Percentiles rank a stretch among this genome's conserved stretches.
Evolutionary conservation across 2,329 filamentous ascomycete species (phyloP).

Genomic region (Coniochaeta sp.): DNA sequence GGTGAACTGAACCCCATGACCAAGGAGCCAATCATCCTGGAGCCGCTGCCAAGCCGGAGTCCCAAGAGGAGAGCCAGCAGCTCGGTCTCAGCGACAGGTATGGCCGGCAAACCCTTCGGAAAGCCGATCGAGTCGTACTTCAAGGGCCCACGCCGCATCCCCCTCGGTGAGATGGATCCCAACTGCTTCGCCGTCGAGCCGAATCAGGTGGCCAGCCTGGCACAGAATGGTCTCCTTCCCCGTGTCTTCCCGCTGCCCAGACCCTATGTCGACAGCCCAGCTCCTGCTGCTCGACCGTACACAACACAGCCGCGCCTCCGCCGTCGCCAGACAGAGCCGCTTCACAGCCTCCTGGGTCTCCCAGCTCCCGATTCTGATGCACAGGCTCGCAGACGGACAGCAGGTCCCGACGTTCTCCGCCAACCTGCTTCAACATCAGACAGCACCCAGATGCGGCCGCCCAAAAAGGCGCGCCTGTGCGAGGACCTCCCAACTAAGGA

Average conservation of each 20-base stretch:
- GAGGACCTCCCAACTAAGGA: conserved; percentile 28
- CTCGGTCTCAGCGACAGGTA: conserved; percentile 17
- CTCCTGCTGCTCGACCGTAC: conserved; percentile 20
- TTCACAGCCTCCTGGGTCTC: conserved; percentile 33
- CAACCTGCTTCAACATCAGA: not conserved
- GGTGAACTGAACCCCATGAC: conserved; percentile 89
- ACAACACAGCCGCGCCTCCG: conserved; percentile 30
- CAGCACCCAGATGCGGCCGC: conserved; percentile 29
- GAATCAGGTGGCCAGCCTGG: conserved; percentile 38
- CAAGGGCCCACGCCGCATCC: conserved; percentile 41
- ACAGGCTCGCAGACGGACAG: conserved; percentile 16
- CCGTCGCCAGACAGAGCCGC: conserved; percentile 46
- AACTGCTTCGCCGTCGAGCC: conserved; percentile 52
- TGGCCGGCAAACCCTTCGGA: conserved; percentile 20
- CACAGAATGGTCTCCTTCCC: conserved; percentile 41
- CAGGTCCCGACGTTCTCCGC: conserved; percentile 11
- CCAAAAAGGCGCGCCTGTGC: conserved; percentile 51
- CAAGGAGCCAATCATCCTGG: conserved; percentile 53
- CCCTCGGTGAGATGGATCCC: conserved; percentile 56
- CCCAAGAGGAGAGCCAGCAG: conserved; percentile 28
- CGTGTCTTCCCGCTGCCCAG: conserved; percentile 53
- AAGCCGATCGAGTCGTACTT: conserved; percentile 53
- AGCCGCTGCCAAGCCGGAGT: conserved; percentile 27
- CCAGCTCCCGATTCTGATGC: conserved; percentile 6
- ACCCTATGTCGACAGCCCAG: conserved; percentile 40